Conservation (phyloP, 2,329 filamentous ascomycete genomes). For the Dactylella cylindrospora region DNA sequence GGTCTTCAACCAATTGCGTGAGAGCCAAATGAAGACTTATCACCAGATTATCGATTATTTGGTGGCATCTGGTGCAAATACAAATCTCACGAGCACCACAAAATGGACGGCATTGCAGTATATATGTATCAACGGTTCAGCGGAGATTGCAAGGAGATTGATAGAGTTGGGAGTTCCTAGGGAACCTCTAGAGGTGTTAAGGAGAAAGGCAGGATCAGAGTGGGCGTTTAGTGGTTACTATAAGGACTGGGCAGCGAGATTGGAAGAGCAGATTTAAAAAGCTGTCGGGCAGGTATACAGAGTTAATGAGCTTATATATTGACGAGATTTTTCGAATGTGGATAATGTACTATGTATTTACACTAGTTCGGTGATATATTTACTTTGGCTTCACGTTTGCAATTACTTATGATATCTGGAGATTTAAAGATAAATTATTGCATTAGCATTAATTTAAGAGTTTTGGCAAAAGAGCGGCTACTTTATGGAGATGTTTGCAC, state of each 20-base stretch:
- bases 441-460: no score
- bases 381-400: no score
- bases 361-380: no score
- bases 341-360: no score
- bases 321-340: no score
- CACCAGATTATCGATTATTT: slow-evolving; percentile 45
- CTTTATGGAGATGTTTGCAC: no score
- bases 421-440: no score
- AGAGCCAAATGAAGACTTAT: slow-evolving; percentile 31
- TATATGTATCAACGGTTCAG: slow-evolving; percentile 18
- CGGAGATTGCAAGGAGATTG: slow-evolving; percentile 6
- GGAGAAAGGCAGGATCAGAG: background rate
- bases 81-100: background rate
- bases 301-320: no score
- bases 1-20: slow-evolving; percentile 18
- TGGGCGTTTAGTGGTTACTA: slow-evolving; percentile 21
- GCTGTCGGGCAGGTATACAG: no score
- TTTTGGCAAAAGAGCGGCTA: no score
- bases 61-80: slow-evolving; percentile 34
- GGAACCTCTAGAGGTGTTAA: slow-evolving; percentile 9
- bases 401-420: no score
- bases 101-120: slow-evolving; percentile 30
- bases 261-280: slow-evolving; percentile 17
- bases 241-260: slow-evolving; percentile 12
- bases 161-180: slow-evolving; percentile 21